Evolutionary conservation across 1,284 basidiomycete species (phyloP).

Genomic region (Irpex sp.): DNA sequence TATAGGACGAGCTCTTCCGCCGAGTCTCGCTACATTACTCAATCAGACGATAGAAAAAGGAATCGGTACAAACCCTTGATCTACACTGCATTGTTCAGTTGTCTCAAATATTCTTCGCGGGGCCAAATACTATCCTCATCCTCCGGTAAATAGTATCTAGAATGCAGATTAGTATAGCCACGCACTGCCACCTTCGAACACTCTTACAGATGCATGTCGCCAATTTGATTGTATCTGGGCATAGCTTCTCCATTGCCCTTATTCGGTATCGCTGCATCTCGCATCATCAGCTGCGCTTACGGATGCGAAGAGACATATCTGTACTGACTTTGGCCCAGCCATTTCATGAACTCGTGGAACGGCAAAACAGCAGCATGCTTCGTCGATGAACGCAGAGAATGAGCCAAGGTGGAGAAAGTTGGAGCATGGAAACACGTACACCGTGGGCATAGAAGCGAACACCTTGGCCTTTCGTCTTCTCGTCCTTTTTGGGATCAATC

Average conservation of each 20-base stretch:
- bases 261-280: not conserved
- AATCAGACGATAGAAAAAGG: too few relatives aligned
- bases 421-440: not conserved
- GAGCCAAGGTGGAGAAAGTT: not conserved
- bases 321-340: slow-evolving; percentile 1
- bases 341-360: not conserved
- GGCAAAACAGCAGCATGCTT: not conserved
- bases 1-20: too few relatives aligned
- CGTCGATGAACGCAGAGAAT: not conserved
- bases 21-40: too few relatives aligned
- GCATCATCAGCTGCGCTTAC: not conserved
- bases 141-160: not conserved
- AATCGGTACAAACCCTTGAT: too few relatives aligned
- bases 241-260: not conserved
- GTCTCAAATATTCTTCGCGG: not conserved
- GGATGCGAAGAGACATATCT: not conserved
- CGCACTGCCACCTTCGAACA: not conserved
- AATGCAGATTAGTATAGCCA: not conserved
- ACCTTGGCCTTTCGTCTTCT: not conserved
- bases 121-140: not conserved
- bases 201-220: not conserved
- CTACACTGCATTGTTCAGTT: too few relatives aligned
- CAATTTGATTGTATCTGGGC: not conserved
- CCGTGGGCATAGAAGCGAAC: not conserved
- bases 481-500: not conserved